Evolutionary conservation across 2,329 filamentous ascomycete species (phyloP).

Genomic region (Anthostomella pinea): DNA sequence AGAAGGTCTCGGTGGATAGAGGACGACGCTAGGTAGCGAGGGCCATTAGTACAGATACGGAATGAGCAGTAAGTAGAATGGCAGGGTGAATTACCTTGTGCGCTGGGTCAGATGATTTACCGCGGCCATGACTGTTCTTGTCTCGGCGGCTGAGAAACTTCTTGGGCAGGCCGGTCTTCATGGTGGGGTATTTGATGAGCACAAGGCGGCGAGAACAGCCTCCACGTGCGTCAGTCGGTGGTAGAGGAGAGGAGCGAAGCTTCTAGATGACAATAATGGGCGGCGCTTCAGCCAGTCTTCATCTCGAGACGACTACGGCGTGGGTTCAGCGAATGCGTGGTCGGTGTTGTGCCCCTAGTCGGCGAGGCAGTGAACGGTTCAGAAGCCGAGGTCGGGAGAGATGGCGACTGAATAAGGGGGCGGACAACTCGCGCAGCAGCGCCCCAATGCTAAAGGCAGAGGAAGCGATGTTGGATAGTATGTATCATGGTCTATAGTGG

Average conservation of each 20-base stretch:
- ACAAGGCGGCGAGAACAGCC: too few species aligned
- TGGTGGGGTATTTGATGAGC: too few species aligned
- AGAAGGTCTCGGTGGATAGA: slow-evolving; percentile 55
- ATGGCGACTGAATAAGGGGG: slow-evolving; percentile 1
- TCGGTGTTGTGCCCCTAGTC: too few species aligned
- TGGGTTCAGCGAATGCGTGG: background rate
- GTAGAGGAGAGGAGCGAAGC: too few species aligned
- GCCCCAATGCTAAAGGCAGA: slow-evolving; percentile 14
- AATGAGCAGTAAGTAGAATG: slow-evolving; percentile 7
- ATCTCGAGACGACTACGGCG: too few species aligned
- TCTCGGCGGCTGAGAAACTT: slow-evolving; percentile 71
- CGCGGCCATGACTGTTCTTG: slow-evolving; percentile 56
- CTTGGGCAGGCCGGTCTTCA: slow-evolving; percentile 53
- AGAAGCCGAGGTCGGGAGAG: background rate
- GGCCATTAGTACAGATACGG: slow-evolving; percentile 7
- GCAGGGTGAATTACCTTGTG: slow-evolving; percentile 44
- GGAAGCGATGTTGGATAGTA: slow-evolving; percentile 14
- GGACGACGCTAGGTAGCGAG: slow-evolving; percentile 44
- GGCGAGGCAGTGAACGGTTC: too few species aligned
- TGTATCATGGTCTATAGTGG: slow-evolving; percentile 15
- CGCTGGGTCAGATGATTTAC: slow-evolving; percentile 53
- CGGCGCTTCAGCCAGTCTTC: background rate
- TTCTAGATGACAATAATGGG: background rate
- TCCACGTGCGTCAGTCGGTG: too few species aligned
- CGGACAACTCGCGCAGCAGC: slow-evolving; percentile 2